Percentiles rank a stretch among this genome's conserved stretches.
Evolutionary conservation across 176 grass and related monocot species (phyloP).

Genomic region (Avena eriantha): DNA sequence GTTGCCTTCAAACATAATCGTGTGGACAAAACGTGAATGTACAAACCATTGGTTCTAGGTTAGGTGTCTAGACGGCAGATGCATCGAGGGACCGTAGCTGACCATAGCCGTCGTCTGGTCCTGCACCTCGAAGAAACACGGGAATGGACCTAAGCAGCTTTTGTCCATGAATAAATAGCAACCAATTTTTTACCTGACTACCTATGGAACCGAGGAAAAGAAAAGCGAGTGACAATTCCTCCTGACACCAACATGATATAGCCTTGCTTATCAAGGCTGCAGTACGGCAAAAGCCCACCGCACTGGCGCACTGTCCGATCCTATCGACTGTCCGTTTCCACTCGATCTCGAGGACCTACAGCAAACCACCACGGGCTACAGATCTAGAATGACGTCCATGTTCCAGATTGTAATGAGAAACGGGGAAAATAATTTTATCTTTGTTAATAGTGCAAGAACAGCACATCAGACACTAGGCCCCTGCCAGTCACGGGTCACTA

Average conservation of each 20-base stretch:
- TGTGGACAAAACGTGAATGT: not conserved
- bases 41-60: not conserved
- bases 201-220: not conserved
- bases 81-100: slow-evolving; percentile 31
- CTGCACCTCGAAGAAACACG: not conserved
- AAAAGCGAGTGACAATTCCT: not conserved
- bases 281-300: slow-evolving; percentile 17
- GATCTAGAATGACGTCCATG: slow-evolving; percentile 6
- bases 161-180: slow-evolving; percentile 3
- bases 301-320: slow-evolving; percentile 21
- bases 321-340: slow-evolving; percentile 24
- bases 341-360: slow-evolving; percentile 20
- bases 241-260: slow-evolving; percentile 40
- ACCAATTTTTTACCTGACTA: not conserved
- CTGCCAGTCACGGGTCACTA: too few relatives aligned
- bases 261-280: slow-evolving; percentile 45
- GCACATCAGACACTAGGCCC: too few relatives aligned
- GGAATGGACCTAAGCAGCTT: slow-evolving; percentile 32
- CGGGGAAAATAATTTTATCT: too few relatives aligned
- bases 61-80: not conserved
- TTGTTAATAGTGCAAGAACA: too few relatives aligned
- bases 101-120: not conserved
- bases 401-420: too few relatives aligned
- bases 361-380: not conserved
- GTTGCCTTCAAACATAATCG: not conserved